These are phyloP conservation scores for Angomonas desouzai DNA, from an alignment of 208 protist genomes.

Conservation along the genomic window DNA sequence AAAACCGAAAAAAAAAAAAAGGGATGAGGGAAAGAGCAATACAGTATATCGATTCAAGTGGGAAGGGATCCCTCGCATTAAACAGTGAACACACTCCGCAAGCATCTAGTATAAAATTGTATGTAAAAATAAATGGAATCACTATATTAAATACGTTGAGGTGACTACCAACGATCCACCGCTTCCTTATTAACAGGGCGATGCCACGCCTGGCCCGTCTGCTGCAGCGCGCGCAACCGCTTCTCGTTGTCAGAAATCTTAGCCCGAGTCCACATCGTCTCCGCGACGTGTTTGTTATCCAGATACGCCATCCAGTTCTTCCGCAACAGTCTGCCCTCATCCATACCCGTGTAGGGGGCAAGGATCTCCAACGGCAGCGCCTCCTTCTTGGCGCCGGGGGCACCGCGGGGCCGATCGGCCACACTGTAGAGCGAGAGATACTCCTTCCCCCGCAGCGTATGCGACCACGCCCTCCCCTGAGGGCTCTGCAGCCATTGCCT, in stretches of 20 bases:
- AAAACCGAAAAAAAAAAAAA: slow-evolving; percentile 11
- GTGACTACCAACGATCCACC: slow-evolving; percentile 46
- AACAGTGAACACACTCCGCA: no score
- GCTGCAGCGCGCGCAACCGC: slow-evolving; percentile 65
- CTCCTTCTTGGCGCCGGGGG: slow-evolving; percentile 75
- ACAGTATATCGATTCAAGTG: no score
- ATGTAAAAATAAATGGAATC: background rate
- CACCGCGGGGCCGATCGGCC: slow-evolving; percentile 70
- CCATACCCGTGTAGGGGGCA: slow-evolving; percentile 88
- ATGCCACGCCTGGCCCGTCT: slow-evolving; percentile 86
- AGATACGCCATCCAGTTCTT: slow-evolving; percentile 91
- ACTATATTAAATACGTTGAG: background rate
- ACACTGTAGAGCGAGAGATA: slow-evolving; percentile 71
- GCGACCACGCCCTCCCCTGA: slow-evolving; percentile 61
- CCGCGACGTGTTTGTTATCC: slow-evolving; percentile 90
- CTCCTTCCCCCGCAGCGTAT: slow-evolving; percentile 73
- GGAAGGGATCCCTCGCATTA: background rate
- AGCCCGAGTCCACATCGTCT: slow-evolving; percentile 82
- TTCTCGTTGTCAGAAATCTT: slow-evolving; percentile 83
- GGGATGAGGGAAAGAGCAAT: background rate
- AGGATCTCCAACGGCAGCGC: slow-evolving; percentile 66
- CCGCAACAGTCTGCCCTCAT: slow-evolving; percentile 71
- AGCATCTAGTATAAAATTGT: background rate
- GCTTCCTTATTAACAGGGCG: slow-evolving; percentile 71
- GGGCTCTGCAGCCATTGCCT: slow-evolving; percentile 62